A percentile compares a stretch with the other conserved stretches of the same genome.
These are phyloP conservation scores for Lantana camara DNA, from an alignment of 257 asterid genomes.

Conservation along the genomic window DNA sequence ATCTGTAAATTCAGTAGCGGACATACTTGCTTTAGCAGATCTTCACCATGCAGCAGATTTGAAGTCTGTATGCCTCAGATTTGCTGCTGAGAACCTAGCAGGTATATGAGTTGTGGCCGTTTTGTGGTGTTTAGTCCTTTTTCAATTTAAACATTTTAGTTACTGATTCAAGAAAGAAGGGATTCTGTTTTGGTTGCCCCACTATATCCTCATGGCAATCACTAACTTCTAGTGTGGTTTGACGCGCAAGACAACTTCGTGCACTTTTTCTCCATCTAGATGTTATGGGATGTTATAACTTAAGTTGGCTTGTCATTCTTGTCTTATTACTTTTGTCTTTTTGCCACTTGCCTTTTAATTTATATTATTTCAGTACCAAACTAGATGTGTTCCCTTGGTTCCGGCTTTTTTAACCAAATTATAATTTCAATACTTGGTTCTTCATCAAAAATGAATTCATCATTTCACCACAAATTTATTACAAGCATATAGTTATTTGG, in stretches of 20 bases:
- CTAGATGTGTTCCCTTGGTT: background rate
- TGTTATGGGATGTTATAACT: constrained; percentile 9
- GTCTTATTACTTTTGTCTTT: background rate
- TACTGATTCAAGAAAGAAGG: background rate
- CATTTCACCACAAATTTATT: background rate
- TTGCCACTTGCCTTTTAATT: background rate
- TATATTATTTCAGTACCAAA: background rate
- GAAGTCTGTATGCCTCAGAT: constrained; percentile 90
- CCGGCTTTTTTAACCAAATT: too few relatives aligned
- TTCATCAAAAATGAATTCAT: background rate
- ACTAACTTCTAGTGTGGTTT: background rate
- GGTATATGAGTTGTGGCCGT: constrained; percentile 46
- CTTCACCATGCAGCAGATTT: constrained; percentile 70
- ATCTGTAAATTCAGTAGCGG: constrained; percentile 77
- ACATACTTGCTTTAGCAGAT: constrained; percentile 81
- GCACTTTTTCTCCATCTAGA: constrained; percentile 6
- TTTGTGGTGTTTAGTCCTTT: constrained; percentile 8
- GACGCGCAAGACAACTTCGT: constrained; percentile 3
- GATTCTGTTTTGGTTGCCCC: constrained; percentile 17
- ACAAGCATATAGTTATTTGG: background rate
- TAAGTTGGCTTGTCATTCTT: too few relatives aligned
- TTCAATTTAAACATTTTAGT: too few relatives aligned
- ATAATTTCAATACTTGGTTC: background rate
- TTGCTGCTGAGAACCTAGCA: constrained; percentile 95
- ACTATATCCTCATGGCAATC: constrained; percentile 6